phyloP scores from a whole-genome alignment of 345 rosid species.

The Nasturtium officinale region DNA sequence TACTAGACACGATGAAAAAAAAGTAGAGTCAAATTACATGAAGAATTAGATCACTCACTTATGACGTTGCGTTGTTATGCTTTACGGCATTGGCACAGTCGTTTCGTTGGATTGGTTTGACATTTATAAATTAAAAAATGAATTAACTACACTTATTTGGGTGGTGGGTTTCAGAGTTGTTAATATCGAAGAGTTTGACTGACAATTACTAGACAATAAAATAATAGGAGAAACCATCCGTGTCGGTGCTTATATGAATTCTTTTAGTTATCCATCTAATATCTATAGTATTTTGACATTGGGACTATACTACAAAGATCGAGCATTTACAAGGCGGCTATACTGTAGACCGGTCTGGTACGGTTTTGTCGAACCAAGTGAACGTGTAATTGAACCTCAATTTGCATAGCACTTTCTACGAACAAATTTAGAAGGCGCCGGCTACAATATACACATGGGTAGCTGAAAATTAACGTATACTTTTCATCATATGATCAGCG shows the following conservation, averaged over 20 bases:
- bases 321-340: neutral
- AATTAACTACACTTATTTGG: neutral
- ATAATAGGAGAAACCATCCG: neutral
- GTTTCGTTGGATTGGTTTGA: neutral
- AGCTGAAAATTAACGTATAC: too few relatives aligned
- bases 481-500: too few relatives aligned
- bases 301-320: neutral
- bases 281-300: too few relatives aligned
- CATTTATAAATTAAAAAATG: neutral
- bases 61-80: neutral
- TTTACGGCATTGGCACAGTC: neutral
- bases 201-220: neutral
- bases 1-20: neutral
- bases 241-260: slow-evolving; percentile 9
- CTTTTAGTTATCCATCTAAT: neutral
- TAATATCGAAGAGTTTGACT: neutral
- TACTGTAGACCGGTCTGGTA: neutral
- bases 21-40: slow-evolving; percentile 1
- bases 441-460: neutral
- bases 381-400: neutral
- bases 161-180: neutral
- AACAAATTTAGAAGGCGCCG: neutral
- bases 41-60: neutral
- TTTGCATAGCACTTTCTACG: neutral
- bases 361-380: slow-evolving; percentile 2